Evolutionary conservation across 805 yeast genomes (phyloP).

Genomic region (Millerago galiae): DNA sequence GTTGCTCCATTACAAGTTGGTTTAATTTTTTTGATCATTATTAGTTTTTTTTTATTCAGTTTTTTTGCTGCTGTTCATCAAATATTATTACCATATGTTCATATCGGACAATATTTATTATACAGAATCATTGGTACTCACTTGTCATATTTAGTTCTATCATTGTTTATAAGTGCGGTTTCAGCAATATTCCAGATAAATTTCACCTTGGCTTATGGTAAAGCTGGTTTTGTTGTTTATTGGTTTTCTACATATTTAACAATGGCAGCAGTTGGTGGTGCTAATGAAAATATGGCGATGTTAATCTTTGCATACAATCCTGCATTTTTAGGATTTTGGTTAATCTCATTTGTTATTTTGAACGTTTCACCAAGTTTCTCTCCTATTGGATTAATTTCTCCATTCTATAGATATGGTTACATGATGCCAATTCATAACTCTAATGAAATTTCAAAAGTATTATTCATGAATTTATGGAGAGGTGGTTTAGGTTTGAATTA

Average conservation of each 20-base stretch:
- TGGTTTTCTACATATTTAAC: conserved; percentile 67
- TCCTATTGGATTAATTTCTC: conserved; percentile 52
- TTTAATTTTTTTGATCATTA: conserved; percentile 60
- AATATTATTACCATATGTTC: conserved; percentile 39
- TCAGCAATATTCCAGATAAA: conserved; percentile 65
- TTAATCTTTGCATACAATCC: conserved; percentile 48
- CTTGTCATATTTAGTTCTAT: conserved; percentile 47
- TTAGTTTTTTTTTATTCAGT: conserved; percentile 65
- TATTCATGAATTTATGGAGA: conserved; percentile 50
- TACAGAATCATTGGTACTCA: conserved; percentile 49
- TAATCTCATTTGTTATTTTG: conserved; percentile 60
- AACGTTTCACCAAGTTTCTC: conserved; percentile 67
- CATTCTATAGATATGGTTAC: conserved; percentile 59
- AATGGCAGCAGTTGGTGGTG: conserved; percentile 73
- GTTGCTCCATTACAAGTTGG: conserved; percentile 73
- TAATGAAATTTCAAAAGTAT: conserved; percentile 52
- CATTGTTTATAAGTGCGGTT: conserved; percentile 52
- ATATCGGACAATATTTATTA: conserved; percentile 37
- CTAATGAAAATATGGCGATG: conserved; percentile 59
- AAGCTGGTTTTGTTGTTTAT: conserved; percentile 63
- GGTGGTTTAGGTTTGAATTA: conserved; percentile 53
- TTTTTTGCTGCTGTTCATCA: conserved; percentile 52
- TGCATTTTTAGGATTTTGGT: conserved; percentile 65
- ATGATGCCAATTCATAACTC: conserved; percentile 66
- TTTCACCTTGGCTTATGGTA: conserved; percentile 52